phyloP scores from a whole-genome alignment of 202 grass and related monocot species.

The Zizania palustris region DNA sequence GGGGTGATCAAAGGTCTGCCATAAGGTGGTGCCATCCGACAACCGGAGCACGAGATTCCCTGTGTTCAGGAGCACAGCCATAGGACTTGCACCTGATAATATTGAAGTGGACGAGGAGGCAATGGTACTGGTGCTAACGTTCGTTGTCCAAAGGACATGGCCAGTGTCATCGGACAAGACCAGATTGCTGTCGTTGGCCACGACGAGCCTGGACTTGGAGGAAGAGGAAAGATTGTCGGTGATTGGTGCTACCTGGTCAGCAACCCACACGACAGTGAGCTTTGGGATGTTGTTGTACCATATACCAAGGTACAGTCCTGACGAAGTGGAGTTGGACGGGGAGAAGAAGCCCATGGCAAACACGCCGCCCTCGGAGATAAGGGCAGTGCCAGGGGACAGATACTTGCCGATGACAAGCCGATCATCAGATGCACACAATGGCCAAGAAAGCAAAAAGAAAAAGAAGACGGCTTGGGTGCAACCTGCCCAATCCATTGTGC shows the following conservation, averaged over 20 bases:
- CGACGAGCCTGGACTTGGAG: not conserved
- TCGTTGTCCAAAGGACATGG: conserved; percentile 33
- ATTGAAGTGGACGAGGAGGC: too few species aligned
- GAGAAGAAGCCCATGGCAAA: conserved; percentile 55
- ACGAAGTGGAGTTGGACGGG: not conserved
- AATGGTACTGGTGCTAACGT: not conserved
- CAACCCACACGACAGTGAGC: conserved; percentile 55
- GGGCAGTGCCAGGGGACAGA: conserved; percentile 27
- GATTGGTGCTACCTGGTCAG: conserved; percentile 23
- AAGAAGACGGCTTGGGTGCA: not conserved
- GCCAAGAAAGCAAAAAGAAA: not conserved
- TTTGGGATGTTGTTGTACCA: conserved; percentile 45
- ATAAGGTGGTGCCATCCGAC: not conserved
- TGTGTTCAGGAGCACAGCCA: conserved; percentile 5
- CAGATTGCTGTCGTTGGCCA: conserved; percentile 30
- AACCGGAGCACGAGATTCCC: conserved; percentile 55
- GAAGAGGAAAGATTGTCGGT: not conserved
- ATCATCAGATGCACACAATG: not conserved
- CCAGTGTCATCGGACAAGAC: conserved; percentile 21
- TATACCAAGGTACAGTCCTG: conserved; percentile 35
- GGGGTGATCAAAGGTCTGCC: conserved; percentile 62
- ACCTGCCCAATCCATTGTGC: too few species aligned
- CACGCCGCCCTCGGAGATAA: conserved; percentile 30
- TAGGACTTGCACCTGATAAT: too few species aligned
- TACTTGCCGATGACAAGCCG: conserved; percentile 35